Base-by-base conservation (phyloP, 352 stramenopile genomes). In the Aphanomyces invadans region DNA sequence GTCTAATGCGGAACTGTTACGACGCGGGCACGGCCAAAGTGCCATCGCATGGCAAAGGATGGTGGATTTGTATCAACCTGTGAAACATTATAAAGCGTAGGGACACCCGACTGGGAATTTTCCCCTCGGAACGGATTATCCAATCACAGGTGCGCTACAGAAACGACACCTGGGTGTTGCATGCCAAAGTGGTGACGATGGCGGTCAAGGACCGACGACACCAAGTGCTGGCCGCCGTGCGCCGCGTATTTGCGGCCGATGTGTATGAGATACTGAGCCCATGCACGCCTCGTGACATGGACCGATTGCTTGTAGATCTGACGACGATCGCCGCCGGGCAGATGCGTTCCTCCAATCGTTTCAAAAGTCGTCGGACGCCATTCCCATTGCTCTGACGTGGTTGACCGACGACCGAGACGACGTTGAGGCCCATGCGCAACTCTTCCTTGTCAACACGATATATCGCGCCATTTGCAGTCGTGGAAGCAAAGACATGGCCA, bases 321-420 rank as follows among this genome's bases (percentile, higher is more conserved):
- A 45, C 1, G 55, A 64, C 12, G 55, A 64, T 45, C 55, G 55
- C 17, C 32, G 36, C 32, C 55, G 55, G 21, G 55, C 55, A 0
- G 55, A 64, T n/a, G 55, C 55, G 32, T 64, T 64, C 36, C 55
- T 64, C 17, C 55, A 64, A 36, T 31, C 55, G n/a, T 64, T 52
- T 26, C 55, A 64, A 29, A 45, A 46, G 10, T 38, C 39, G 32
- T 7, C 55, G n/a, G 55, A 64, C 21, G 55, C 38, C 1, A 51
- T 64, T 64, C 55, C 55, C 38, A 29, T 64, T 9, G 19, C 31
- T 19, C 12, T 64, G 33, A 31, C 4, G n/a, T 64, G 36, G 55
- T 32, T 64, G 11, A 31, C 36, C 23, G 33, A 64, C 5, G 38
- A 28, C 12, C 11, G 52, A 9, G 36, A 19, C 3, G 5, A 17